Evolutionary conservation across 441 rosid species (phyloP), one percentile per base, ranked within the genome.

Genomic region (Bocquillonia castaneifolia): DNA sequence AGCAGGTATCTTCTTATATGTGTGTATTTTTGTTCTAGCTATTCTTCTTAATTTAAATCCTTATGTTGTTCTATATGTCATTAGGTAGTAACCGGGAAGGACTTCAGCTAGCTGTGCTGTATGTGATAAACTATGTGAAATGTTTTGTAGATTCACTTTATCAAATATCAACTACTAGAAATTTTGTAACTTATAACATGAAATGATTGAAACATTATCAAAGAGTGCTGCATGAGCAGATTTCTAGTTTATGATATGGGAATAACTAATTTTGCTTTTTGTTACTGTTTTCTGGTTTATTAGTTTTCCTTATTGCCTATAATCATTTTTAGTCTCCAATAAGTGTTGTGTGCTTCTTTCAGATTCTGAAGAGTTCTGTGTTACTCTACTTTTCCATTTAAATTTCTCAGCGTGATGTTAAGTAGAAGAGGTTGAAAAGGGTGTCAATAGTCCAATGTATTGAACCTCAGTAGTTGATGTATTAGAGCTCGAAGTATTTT

Each of bases 1-100:
- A 91, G 76, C 99, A 93, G 96, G 99, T 88, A 67, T 10, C 14
- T 57, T 68, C 9, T 6, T 29, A 29, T 52, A 0, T 10, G 2
- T 56, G n/a, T 52, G 34, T 10, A 6, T 37, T 17, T 10, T n/a
- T 18, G 53, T 48, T 48, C 4, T 42, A 42, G 15, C 15, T 42
- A 42, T 14, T 12, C 6, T 42, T 42, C 40, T 36, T 36, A 36
- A 36, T 36, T 36, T 36, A 4, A 36, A 36, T 9, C 5, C 40
- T 3, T 36, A 36, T 36, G 40, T 36, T 36, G 40, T n/a, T n/a
- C n/a, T n/a, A n/a, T n/a, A 36, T 36, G 10, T 4, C 40, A 36
- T 36, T 36, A 10, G 40, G 40, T 36, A 36, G 10, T 36, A 36
- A 36, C 40, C 10, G 40, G 40, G 40, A 36, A 36, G 40, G 40